Evolutionary conservation across 2,329 filamentous ascomycete genomes (phyloP).

Genomic region (Arthrobotrys sphaeroides): DNA sequence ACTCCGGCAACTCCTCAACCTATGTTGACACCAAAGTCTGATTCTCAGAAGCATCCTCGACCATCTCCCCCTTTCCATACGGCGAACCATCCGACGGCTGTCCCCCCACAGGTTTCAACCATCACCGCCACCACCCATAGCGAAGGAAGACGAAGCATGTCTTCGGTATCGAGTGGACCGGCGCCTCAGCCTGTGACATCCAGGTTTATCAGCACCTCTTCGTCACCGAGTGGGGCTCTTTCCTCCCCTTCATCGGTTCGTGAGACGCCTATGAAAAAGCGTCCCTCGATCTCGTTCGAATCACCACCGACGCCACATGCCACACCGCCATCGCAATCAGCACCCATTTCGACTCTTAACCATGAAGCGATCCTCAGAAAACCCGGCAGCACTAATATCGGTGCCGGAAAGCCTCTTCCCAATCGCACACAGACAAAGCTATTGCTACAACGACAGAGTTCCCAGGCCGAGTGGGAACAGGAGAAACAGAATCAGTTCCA

Average conservation of each 20-base stretch:
- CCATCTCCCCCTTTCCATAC: slow-evolving; percentile 48
- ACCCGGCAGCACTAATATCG: slow-evolving; percentile 50
- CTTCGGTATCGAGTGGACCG: slow-evolving; percentile 45
- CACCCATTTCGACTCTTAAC: slow-evolving; percentile 41
- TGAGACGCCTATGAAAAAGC: slow-evolving; percentile 40
- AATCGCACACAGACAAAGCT: slow-evolving; percentile 52
- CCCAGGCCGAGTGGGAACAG: slow-evolving; percentile 49
- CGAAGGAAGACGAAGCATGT: slow-evolving; percentile 50
- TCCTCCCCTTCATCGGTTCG: slow-evolving; percentile 50
- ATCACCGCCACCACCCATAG: slow-evolving; percentile 44
- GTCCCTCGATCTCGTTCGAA: slow-evolving; percentile 37
- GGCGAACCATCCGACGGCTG: slow-evolving; percentile 39
- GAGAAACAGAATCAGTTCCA: slow-evolving; percentile 43
- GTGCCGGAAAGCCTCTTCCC: slow-evolving; percentile 40
- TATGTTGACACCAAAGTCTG: slow-evolving; percentile 40
- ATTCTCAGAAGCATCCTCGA: slow-evolving; percentile 39
- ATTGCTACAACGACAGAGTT: slow-evolving; percentile 44
- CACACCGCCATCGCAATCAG: slow-evolving; percentile 36
- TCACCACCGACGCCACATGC: slow-evolving; percentile 50
- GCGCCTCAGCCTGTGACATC: slow-evolving; percentile 41
- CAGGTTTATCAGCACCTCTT: slow-evolving; percentile 45
- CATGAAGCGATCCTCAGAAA: slow-evolving; percentile 49
- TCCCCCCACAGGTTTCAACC: slow-evolving; percentile 45
- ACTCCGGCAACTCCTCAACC: slow-evolving; percentile 41
- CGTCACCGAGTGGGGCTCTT: slow-evolving; percentile 39